A percentile compares a stretch with the other conserved stretches of the same genome.
Conservation (phyloP, 371 early-diverging fungal genomes). For the Apophysomyces sp. region DNA sequence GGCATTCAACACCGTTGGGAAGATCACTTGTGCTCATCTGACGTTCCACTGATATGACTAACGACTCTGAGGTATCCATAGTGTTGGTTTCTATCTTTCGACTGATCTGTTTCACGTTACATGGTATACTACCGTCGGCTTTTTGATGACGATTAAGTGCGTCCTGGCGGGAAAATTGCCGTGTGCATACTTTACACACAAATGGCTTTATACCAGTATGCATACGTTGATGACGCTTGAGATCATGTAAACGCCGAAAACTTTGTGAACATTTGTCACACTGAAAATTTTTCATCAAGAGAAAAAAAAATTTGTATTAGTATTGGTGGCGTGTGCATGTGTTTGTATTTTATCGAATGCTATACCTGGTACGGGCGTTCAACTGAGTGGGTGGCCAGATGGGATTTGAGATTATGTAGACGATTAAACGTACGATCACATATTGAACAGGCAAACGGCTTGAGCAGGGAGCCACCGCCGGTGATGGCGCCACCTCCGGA, state of each 20-base stretch:
- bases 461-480: background rate
- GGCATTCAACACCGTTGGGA: background rate
- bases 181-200: background rate
- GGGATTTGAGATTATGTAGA: constrained; percentile 2
- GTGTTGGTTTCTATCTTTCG: background rate
- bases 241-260: constrained; percentile 5
- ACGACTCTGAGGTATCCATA: background rate
- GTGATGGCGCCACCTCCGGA: background rate
- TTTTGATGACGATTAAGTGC: background rate
- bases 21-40: background rate
- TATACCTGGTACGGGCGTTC: background rate
- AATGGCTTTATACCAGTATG: constrained; percentile 3
- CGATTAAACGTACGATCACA: background rate
- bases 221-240: constrained; percentile 5
- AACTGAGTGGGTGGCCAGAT: background rate
- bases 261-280: background rate
- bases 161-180: background rate
- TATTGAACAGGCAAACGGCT: background rate
- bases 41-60: background rate
- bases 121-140: background rate
- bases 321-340: background rate
- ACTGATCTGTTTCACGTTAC: background rate
- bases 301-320: background rate
- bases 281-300: no score
- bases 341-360: background rate